Evolutionary conservation across 2,329 filamentous ascomycete species (phyloP).

Genomic region (Neurospora crassa): DNA sequence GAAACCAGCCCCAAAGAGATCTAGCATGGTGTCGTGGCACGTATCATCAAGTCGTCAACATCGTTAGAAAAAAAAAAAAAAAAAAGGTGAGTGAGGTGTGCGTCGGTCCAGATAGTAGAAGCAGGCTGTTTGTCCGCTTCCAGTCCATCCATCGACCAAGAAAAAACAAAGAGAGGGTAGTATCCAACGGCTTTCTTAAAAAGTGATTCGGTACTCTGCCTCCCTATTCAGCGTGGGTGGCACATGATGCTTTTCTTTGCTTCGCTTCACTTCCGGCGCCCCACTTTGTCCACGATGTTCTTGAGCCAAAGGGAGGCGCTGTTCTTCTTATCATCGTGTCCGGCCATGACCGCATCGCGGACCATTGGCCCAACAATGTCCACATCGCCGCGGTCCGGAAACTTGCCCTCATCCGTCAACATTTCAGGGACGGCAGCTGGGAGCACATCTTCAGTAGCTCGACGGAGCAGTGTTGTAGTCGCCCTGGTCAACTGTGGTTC

Average conservation of each 20-base stretch:
- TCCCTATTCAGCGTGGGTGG: neutral
- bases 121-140: neutral
- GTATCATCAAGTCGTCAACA: neutral
- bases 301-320: constrained; percentile 36
- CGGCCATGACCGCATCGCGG: constrained; percentile 44
- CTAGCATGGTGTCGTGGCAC: neutral
- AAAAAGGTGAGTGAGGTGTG: neutral
- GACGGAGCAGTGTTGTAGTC: constrained; percentile 22
- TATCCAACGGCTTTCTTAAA: neutral
- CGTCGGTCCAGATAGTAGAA: neutral
- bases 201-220: neutral
- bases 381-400: constrained; percentile 77
- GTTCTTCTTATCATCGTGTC: constrained; percentile 31
- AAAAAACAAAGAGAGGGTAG: neutral
- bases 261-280: constrained; percentile 20
- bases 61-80: neutral
- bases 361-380: constrained; percentile 93
- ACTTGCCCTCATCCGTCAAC: constrained; percentile 69
- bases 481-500: constrained; percentile 24
- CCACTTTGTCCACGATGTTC: constrained; percentile 37
- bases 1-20: neutral
- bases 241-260: neutral
- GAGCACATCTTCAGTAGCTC: constrained; percentile 42
- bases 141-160: neutral
- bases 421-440: constrained; percentile 60